Percentiles rank a stretch among this genome's conserved stretches.
These are phyloP conservation scores for Neofusicoccum kwambonambiense DNA, from an alignment of 2,329 filamentous ascomycete species.

Conservation along the genomic window DNA sequence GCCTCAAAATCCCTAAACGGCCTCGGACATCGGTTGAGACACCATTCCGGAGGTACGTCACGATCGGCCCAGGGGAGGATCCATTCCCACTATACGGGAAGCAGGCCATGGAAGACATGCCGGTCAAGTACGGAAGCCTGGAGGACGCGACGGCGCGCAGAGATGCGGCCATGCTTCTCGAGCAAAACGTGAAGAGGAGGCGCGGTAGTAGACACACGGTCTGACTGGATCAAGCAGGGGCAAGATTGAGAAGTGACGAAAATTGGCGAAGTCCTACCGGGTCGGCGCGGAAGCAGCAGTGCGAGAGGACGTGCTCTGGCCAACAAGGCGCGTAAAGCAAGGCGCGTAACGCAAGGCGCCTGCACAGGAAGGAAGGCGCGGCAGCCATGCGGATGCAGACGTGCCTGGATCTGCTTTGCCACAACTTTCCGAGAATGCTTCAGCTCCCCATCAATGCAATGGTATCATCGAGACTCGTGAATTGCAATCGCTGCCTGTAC, in stretches of 20 bases:
- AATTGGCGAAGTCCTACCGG: too few species aligned
- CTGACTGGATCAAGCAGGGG: not conserved
- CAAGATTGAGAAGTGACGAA: not conserved
- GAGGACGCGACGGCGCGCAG: not conserved
- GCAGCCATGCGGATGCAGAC: too few species aligned
- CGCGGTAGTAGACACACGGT: not conserved
- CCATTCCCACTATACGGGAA: conserved; percentile 14
- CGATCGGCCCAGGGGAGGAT: conserved; percentile 12
- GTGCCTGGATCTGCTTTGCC: too few species aligned
- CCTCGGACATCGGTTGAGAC: conserved; percentile 9
- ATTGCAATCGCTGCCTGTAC: too few species aligned
- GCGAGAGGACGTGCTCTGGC: too few species aligned
- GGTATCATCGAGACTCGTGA: too few species aligned
- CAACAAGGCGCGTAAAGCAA: too few species aligned
- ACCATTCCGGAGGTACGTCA: conserved; percentile 13
- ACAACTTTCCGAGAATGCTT: too few species aligned
- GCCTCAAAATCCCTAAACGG: not conserved
- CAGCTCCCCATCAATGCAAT: too few species aligned
- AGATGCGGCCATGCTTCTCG: conserved; percentile 8
- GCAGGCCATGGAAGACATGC: conserved; percentile 10
- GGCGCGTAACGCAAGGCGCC: too few species aligned
- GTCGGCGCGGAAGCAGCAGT: too few species aligned
- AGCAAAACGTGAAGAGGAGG: not conserved
- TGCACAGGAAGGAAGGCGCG: too few species aligned
- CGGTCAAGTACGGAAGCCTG: conserved; percentile 5